These are phyloP conservation scores for Picea glauca DNA, from an alignment of 75 land plant genomes.

Conservation along the genomic window DNA sequence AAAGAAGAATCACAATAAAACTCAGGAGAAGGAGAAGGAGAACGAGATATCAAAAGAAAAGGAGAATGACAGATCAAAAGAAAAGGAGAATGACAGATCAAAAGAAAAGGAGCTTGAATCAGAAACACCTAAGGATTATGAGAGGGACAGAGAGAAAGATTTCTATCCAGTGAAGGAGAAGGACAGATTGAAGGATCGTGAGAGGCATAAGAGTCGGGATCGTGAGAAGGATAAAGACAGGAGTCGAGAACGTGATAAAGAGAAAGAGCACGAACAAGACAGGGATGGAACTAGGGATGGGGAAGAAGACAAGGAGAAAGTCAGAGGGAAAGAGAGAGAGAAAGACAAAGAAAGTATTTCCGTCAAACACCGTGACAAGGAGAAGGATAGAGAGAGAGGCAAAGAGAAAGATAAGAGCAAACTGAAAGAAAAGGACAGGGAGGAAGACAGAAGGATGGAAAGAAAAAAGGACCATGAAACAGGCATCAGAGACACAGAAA, in stretches of 20 bases:
- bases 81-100: not conserved
- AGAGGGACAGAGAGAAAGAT: conserved; percentile 2
- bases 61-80: conserved; percentile 3
- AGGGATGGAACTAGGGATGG: conserved; percentile 1
- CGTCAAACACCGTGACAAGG: not conserved
- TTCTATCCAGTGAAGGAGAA: not conserved
- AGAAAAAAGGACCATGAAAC: not conserved
- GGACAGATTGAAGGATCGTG: not conserved
- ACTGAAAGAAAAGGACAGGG: not conserved
- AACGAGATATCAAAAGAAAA: conserved; percentile 2
- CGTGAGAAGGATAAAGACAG: conserved; percentile 9
- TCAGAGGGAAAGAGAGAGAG: not conserved
- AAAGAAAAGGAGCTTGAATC: conserved; percentile 4
- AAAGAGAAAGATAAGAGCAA: not conserved
- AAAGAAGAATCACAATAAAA: not conserved
- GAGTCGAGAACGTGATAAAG: not conserved
- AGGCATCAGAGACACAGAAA: no score
- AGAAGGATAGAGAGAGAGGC: conserved; percentile 5
- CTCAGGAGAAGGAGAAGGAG: not conserved
- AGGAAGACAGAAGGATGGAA: not conserved
- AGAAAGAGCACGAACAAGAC: not conserved
- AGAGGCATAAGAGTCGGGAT: not conserved
- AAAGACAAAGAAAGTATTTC: conserved; percentile 4
- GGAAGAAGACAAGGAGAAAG: conserved; percentile 4
- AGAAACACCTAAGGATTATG: not conserved